phyloP scores from a whole-genome alignment of 306 rosid genomes.

The Dryas octopetala region DNA sequence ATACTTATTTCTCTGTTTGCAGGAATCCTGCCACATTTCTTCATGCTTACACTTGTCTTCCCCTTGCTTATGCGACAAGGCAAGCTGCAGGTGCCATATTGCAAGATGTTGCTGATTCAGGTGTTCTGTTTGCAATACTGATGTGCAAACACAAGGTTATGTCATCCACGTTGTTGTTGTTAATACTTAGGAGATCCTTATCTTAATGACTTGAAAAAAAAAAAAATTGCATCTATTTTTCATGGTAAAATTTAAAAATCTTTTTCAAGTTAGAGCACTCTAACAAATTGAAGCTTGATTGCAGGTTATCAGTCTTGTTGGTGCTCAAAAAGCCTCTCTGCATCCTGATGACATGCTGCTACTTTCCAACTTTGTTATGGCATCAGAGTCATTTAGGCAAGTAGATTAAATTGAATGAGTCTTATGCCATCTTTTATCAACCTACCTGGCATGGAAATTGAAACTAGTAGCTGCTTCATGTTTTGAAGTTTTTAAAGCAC shows the following conservation, averaged over 20 bases:
- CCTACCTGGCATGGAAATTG: not conserved
- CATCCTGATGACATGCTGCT: conserved; percentile 94
- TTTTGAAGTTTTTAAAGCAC: not conserved
- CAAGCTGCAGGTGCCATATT: conserved; percentile 94
- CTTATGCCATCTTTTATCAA: not conserved
- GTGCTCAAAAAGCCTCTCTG: conserved; percentile 96
- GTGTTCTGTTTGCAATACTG: conserved; percentile 87
- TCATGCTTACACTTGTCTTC: conserved; percentile 94
- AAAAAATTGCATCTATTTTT: not conserved
- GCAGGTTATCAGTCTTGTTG: conserved; percentile 90
- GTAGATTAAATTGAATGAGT: conserved; percentile 31
- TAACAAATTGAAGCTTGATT: conserved; percentile 42
- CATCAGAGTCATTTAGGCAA: conserved; percentile 91
- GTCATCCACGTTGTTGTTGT: conserved; percentile 12
- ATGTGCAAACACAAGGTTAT: conserved; percentile 92
- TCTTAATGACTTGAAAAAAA: not conserved
- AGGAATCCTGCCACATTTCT: conserved; percentile 98
- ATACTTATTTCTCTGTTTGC: conserved; percentile 34
- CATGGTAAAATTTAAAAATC: not conserved
- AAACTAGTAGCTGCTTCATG: not conserved
- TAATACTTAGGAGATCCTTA: not conserved
- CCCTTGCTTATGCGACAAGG: conserved; percentile 86
- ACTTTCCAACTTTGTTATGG: conserved; percentile 80
- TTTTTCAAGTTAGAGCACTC: conserved; percentile 7
- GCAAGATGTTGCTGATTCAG: conserved; percentile 92